Percentiles rank a stretch among this genome's conserved stretches.
Conservation (phyloP, 495 filamentous ascomycete genomes). For the Aspergillus cristatus region DNA sequence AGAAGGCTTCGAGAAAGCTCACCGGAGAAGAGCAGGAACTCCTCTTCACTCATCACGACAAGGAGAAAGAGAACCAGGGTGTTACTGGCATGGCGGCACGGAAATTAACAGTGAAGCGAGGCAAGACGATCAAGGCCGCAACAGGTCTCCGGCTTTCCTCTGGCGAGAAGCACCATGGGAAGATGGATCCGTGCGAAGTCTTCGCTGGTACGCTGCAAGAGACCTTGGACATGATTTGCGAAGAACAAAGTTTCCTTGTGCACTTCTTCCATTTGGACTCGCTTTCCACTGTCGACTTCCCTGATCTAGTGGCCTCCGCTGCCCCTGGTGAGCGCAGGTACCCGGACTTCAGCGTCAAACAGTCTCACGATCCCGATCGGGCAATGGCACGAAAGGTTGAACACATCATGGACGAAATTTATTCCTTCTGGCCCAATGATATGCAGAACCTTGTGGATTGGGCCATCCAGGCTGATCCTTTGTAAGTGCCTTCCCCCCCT, state of each 20-base stretch:
- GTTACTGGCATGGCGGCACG: constrained; percentile 67
- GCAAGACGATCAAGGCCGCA: constrained; percentile 71
- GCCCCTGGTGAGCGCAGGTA: constrained; percentile 57
- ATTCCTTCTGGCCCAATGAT: constrained; percentile 68
- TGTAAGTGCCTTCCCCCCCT: constrained; percentile 46
- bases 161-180: constrained; percentile 58
- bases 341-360: constrained; percentile 59
- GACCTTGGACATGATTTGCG: constrained; percentile 65
- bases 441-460: constrained; percentile 78
- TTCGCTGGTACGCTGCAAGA: constrained; percentile 74
- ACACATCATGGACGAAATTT: constrained; percentile 79
- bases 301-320: constrained; percentile 59
- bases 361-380: constrained; percentile 75
- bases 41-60: constrained; percentile 79
- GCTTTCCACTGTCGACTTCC: constrained; percentile 65
- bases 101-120: constrained; percentile 87
- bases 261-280: constrained; percentile 89
- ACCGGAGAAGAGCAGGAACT: constrained; percentile 78
- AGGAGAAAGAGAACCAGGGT: constrained; percentile 61
- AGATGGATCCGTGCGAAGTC: constrained; percentile 68
- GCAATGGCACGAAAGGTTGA: constrained; percentile 69
- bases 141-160: constrained; percentile 42
- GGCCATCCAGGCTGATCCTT: constrained; percentile 66
- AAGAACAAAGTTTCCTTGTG: constrained; percentile 90
- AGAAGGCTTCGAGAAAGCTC: constrained; percentile 66